A percentile compares a stretch with the other conserved stretches of the same genome.
Evolutionary conservation across 768 basidiomycete genomes (phyloP).

Genomic region (Mycena galericulata): DNA sequence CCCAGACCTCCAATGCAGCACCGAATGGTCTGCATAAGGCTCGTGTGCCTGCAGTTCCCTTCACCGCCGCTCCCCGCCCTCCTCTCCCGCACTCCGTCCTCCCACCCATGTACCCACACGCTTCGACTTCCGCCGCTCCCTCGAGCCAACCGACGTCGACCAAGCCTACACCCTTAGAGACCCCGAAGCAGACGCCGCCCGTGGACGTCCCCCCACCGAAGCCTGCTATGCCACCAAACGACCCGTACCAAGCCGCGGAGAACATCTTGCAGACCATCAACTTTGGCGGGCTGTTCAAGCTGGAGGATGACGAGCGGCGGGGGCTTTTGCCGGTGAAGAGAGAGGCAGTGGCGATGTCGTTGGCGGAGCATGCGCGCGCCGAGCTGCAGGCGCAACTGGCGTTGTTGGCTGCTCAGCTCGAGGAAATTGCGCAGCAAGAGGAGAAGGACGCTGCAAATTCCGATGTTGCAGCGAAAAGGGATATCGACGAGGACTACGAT

Average conservation of each 20-base stretch:
- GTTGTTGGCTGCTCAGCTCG: slow-evolving; percentile 77
- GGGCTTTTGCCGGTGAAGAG: slow-evolving; percentile 13
- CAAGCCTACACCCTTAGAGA: background rate
- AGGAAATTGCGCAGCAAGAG: slow-evolving; percentile 69
- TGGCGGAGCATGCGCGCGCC: slow-evolving; percentile 64
- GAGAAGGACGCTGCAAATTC: slow-evolving; percentile 20
- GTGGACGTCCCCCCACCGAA: background rate
- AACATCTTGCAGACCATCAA: slow-evolving; percentile 65
- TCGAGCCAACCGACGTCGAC: background rate
- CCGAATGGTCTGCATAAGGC: slow-evolving; percentile 9
- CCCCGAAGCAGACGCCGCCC: slow-evolving; percentile 16
- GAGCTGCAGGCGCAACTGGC: slow-evolving; percentile 81
- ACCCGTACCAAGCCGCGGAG: slow-evolving; percentile 60
- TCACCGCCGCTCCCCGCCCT: slow-evolving; percentile 25
- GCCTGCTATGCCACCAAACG: slow-evolving; percentile 26
- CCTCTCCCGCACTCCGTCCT: slow-evolving; percentile 8
- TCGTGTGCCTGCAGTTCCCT: slow-evolving; percentile 35
- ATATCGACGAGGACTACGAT: slow-evolving; percentile 15
- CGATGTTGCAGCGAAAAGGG: slow-evolving; percentile 54
- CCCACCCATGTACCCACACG: background rate
- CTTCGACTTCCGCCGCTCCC: background rate
- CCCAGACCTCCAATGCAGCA: slow-evolving; percentile 63
- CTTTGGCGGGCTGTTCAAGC: slow-evolving; percentile 23
- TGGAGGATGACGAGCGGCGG: slow-evolving; percentile 24
- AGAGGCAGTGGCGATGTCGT: slow-evolving; percentile 36